These are phyloP conservation scores for Cryptococcus sp. DNA, from an alignment of 1,284 basidiomycete genomes.

Conservation along the genomic window DNA sequence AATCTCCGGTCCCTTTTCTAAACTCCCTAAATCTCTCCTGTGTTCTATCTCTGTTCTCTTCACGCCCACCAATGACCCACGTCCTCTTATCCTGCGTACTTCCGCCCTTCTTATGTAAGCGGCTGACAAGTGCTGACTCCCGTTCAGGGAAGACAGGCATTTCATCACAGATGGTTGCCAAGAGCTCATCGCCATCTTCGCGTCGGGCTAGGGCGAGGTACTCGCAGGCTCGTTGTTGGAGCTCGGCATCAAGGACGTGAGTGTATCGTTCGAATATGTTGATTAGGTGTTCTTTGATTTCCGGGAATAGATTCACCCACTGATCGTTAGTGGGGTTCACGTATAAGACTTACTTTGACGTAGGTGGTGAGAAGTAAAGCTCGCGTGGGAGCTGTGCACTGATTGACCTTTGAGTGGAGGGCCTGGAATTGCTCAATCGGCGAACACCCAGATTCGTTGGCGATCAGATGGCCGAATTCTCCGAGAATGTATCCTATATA, in stretches of 20 bases:
- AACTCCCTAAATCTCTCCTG: constrained; percentile 56
- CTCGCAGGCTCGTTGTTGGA: constrained; percentile 98
- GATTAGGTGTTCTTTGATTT: constrained; percentile 89
- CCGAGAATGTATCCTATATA: constrained; percentile 83
- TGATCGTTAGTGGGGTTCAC: constrained; percentile 7
- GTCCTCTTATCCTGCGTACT: constrained; percentile 90
- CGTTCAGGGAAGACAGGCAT: constrained; percentile 98
- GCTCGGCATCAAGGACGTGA: constrained; percentile 93
- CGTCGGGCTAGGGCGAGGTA: constrained; percentile 79
- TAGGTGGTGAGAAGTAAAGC: constrained; percentile 93
- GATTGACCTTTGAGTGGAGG: constrained; percentile 91
- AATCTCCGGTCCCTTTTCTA: constrained; percentile 47
- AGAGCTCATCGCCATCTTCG: constrained; percentile 80
- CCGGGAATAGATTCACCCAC: constrained; percentile 92
- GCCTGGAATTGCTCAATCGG: constrained; percentile 93
- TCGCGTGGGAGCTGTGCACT: constrained; percentile 87
- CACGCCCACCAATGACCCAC: constrained; percentile 92
- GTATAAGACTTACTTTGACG: constrained; percentile 64
- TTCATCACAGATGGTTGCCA: constrained; percentile 95
- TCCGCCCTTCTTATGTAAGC: constrained; percentile 81
- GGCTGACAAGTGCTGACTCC: constrained; percentile 78
- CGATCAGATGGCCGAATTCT: constrained; percentile 95
- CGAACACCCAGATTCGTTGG: constrained; percentile 87
- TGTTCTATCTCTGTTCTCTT: constrained; percentile 73
- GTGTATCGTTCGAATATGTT: constrained; percentile 97